Evolutionary conservation across 208 protist species (phyloP).

Genomic region (Lotmaria passim): DNA sequence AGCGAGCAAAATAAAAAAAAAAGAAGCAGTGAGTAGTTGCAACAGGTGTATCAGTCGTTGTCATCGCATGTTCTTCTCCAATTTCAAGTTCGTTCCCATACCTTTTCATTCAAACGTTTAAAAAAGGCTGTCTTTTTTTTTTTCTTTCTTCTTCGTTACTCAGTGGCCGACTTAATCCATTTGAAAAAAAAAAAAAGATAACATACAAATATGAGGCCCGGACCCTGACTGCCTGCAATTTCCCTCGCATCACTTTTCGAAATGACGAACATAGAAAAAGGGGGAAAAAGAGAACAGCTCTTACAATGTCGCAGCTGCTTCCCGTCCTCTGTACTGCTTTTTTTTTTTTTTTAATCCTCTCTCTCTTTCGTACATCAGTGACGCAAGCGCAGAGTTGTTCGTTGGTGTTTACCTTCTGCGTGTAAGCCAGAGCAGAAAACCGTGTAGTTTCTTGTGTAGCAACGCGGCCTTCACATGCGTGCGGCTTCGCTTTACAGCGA

Average conservation of each 20-base stretch:
- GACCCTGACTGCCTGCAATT: neutral
- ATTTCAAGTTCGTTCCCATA: too few relatives aligned
- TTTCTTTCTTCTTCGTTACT: too few relatives aligned
- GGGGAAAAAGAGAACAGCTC: neutral
- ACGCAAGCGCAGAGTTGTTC: too few relatives aligned
- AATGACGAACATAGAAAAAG: neutral
- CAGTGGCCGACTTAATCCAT: neutral
- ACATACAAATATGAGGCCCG: slow-evolving; percentile 4
- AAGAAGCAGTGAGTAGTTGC: neutral
- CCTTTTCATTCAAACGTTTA: too few relatives aligned
- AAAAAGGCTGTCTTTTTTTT: too few relatives aligned
- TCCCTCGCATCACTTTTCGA: neutral
- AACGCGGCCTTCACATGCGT: too few relatives aligned
- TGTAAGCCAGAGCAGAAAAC: too few relatives aligned
- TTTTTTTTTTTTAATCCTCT: neutral
- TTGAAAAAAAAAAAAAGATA: slow-evolving; percentile 16
- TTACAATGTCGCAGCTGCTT: neutral
- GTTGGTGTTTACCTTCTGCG: too few relatives aligned
- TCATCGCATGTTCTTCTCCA: neutral
- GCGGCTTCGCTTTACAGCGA: too few relatives aligned
- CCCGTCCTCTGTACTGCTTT: neutral
- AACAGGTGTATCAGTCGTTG: neutral
- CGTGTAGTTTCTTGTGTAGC: too few relatives aligned
- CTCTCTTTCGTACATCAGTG: too few relatives aligned
- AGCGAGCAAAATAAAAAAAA: neutral